Evolutionary conservation across 148 eudicot genomes (phyloP).

Genomic region (Dianthus caryophyllus): DNA sequence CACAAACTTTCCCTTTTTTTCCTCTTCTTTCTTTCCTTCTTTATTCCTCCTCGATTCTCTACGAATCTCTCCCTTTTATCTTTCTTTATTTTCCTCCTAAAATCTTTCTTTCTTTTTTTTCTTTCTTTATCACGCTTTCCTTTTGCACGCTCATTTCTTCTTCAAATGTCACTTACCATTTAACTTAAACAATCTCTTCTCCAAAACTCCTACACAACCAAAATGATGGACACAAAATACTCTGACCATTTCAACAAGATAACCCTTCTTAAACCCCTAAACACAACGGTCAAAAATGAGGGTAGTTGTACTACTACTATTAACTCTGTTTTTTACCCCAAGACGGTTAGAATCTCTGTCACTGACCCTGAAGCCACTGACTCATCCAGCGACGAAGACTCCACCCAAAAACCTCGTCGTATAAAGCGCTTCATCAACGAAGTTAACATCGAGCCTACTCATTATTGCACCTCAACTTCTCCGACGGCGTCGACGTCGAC

Average conservation of each 20-base stretch:
- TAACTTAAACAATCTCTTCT: too few relatives aligned
- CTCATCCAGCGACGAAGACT: slow-evolving; percentile 61
- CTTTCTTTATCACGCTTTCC: slow-evolving; percentile 17
- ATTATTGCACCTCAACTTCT: slow-evolving; percentile 3
- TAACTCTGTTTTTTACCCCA: slow-evolving; percentile 18
- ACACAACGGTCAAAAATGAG: neutral
- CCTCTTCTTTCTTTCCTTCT: neutral
- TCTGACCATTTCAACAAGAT: slow-evolving; percentile 44
- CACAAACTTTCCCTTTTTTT: slow-evolving; percentile 17
- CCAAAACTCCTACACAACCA: neutral
- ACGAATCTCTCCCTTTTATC: slow-evolving; percentile 16
- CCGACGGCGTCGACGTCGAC: neutral
- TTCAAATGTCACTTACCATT: too few relatives aligned
- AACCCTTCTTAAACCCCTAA: slow-evolving; percentile 11
- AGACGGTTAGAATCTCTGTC: slow-evolving; percentile 49
- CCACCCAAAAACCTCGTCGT: slow-evolving; percentile 24
- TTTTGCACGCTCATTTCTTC: slow-evolving; percentile 16
- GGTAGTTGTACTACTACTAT: neutral
- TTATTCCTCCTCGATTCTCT: slow-evolving; percentile 23
- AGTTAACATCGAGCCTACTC: slow-evolving; percentile 34
- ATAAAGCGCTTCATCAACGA: slow-evolving; percentile 44
- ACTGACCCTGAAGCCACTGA: slow-evolving; percentile 75
- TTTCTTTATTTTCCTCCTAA: slow-evolving; percentile 1
- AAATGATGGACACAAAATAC: neutral
- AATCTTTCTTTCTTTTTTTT: too few relatives aligned